Conservation (phyloP, 345 rosid genomes). For the Psidium guajava region DNA sequence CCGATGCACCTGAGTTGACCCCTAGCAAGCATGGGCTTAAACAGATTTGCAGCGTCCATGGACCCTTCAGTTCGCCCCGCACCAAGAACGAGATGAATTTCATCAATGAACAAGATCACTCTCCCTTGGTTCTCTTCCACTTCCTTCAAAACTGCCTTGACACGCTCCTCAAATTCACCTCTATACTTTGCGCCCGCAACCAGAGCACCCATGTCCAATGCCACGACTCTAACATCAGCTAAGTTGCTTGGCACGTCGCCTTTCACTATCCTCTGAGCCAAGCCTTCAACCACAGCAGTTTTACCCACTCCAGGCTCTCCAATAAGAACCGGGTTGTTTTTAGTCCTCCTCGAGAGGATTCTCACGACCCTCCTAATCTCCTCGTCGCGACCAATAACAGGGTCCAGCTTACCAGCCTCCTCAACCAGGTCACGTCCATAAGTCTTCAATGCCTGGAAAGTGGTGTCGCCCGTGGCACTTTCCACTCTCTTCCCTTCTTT, state of each 20-base stretch:
- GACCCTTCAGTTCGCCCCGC: slow-evolving; percentile 83
- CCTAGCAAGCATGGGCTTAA: slow-evolving; percentile 92
- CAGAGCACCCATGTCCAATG: slow-evolving; percentile 79
- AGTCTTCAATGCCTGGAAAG: slow-evolving; percentile 69
- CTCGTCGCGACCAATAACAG: slow-evolving; percentile 82
- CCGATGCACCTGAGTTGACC: slow-evolving; percentile 92
- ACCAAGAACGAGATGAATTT: slow-evolving; percentile 85
- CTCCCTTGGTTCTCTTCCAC: slow-evolving; percentile 90
- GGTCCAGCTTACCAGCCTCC: slow-evolving; percentile 86
- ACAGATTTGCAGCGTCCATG: slow-evolving; percentile 92
- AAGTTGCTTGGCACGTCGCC: slow-evolving; percentile 88
- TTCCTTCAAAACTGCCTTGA: slow-evolving; percentile 78
- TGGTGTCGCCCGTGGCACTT: slow-evolving; percentile 71
- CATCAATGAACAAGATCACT: slow-evolving; percentile 86
- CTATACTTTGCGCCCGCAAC: slow-evolving; percentile 71
- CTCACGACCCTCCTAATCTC: slow-evolving; percentile 75
- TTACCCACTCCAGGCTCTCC: slow-evolving; percentile 94
- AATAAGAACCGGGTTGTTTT: slow-evolving; percentile 83
- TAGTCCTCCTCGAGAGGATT: slow-evolving; percentile 78
- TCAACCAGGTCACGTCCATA: slow-evolving; percentile 87
- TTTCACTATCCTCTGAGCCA: slow-evolving; percentile 77
- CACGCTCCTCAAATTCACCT: slow-evolving; percentile 78
- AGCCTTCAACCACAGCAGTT: slow-evolving; percentile 89
- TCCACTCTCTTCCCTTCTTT: slow-evolving; percentile 82
- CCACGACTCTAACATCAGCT: slow-evolving; percentile 64